Conservation (phyloP, 2,329 filamentous ascomycete genomes). For the Beauveria sp. region DNA sequence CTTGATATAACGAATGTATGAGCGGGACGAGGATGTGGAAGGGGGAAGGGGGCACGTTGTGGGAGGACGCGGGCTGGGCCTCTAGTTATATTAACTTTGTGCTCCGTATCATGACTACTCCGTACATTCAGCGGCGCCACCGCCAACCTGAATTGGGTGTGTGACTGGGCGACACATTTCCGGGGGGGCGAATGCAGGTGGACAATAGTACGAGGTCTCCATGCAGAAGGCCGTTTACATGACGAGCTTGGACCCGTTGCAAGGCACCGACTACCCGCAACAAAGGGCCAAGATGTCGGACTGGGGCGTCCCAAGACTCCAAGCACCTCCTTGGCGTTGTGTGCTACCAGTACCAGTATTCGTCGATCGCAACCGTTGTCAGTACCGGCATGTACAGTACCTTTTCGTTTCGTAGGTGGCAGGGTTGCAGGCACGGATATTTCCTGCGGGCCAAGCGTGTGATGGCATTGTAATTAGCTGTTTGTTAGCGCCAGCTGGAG, state of each 20-base stretch:
- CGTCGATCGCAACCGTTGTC: too few relatives aligned
- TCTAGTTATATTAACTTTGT: not conserved
- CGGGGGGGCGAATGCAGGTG: not conserved
- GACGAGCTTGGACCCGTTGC: not conserved
- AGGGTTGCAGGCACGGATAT: too few relatives aligned
- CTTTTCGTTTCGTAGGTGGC: too few relatives aligned
- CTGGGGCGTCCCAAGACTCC: not conserved
- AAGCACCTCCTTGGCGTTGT: too few relatives aligned
- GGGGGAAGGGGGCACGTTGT: not conserved
- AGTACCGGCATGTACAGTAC: too few relatives aligned
- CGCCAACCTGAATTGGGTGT: not conserved
- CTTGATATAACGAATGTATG: constrained; percentile 9
- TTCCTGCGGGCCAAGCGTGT: not conserved
- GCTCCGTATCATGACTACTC: too few relatives aligned
- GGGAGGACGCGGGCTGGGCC: not conserved
- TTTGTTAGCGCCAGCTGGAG: not conserved
- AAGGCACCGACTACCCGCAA: not conserved
- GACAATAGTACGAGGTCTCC: not conserved
- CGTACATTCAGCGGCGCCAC: too few relatives aligned
- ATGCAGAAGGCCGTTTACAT: not conserved
- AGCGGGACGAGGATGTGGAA: constrained; percentile 10
- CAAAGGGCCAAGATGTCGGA: not conserved
- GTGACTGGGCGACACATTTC: not conserved
- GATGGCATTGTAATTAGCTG: not conserved
- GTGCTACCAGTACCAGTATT: too few relatives aligned